These are phyloP conservation scores for Davidsoniella neocaledoniae DNA, from an alignment of 2,329 filamentous ascomycete genomes.

Conservation along the genomic window DNA sequence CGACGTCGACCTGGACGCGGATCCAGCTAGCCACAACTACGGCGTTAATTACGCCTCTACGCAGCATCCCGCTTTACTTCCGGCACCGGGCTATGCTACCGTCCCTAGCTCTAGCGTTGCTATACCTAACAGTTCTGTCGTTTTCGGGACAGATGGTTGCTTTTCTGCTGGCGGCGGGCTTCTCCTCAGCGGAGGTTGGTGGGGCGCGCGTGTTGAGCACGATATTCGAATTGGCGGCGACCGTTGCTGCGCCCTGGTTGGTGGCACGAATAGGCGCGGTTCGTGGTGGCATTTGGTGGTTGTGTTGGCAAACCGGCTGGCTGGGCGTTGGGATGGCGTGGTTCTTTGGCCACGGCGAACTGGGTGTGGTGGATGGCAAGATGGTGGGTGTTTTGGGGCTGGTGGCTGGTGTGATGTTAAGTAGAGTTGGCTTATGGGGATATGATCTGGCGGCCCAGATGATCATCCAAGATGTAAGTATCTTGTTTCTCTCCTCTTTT, in stretches of 20 bases:
- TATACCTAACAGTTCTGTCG: slow-evolving; percentile 45
- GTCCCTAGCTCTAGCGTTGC: slow-evolving; percentile 39
- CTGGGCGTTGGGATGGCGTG: slow-evolving; percentile 27
- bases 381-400: slow-evolving; percentile 30
- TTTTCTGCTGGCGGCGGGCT: slow-evolving; percentile 39
- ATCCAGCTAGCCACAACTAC: background rate
- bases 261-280: slow-evolving; percentile 39
- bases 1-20: background rate
- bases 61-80: slow-evolving; percentile 28
- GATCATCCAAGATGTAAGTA: slow-evolving; percentile 41
- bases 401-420: slow-evolving; percentile 33
- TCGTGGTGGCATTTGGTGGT: slow-evolving; percentile 53
- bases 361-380: slow-evolving; percentile 6
- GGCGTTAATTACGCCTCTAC: background rate
- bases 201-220: slow-evolving; percentile 35
- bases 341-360: slow-evolving; percentile 22
- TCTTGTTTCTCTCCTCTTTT: background rate
- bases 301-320: slow-evolving; percentile 49
- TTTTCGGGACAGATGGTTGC: slow-evolving; percentile 49
- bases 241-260: slow-evolving; percentile 39
- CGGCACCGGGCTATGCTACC: slow-evolving; percentile 39
- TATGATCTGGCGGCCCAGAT: slow-evolving; percentile 44
- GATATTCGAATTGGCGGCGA: slow-evolving; percentile 41
- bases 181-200: slow-evolving; percentile 34
- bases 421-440: slow-evolving; percentile 43